phyloP scores from a whole-genome alignment of 139 green algal species.

The Penium margaritaceum region DNA sequence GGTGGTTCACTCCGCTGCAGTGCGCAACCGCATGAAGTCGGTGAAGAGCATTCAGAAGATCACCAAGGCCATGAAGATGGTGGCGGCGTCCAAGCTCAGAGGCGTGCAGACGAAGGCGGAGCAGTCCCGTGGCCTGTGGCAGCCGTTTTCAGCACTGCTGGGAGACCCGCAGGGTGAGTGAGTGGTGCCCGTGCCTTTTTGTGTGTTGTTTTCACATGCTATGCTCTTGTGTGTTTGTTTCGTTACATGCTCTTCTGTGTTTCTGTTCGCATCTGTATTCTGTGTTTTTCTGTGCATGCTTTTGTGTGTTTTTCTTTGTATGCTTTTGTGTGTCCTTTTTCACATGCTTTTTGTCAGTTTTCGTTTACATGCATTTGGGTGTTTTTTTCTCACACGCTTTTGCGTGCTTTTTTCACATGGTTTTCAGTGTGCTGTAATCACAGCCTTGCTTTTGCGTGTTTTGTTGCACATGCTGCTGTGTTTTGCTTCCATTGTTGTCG shows the following conservation, averaged over 20 bases:
- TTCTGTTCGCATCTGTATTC: too few relatives aligned
- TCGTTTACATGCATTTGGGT: neutral
- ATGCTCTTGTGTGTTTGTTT: too few relatives aligned
- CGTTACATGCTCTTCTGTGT: too few relatives aligned
- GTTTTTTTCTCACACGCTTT: neutral
- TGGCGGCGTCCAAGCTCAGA: constrained; percentile 95
- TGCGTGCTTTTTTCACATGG: neutral
- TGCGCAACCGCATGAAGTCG: constrained; percentile 91
- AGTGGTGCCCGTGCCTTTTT: neutral
- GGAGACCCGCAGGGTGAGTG: constrained; percentile 77
- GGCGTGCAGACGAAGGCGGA: constrained; percentile 64
- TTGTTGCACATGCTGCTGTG: too few relatives aligned
- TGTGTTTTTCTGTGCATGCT: too few relatives aligned
- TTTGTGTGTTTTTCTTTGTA: constrained; percentile 3
- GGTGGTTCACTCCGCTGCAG: constrained; percentile 41
- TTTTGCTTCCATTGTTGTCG: too few relatives aligned
- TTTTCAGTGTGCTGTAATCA: neutral
- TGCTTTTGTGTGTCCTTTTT: neutral
- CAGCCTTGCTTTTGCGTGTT: too few relatives aligned
- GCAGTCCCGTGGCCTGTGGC: constrained; percentile 71
- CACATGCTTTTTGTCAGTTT: neutral
- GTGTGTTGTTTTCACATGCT: neutral
- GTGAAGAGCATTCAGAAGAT: constrained; percentile 99
- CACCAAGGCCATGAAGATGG: constrained; percentile 99
- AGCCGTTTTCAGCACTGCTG: constrained; percentile 77